These are phyloP conservation scores for Colletotrichum filicis DNA, from an alignment of 2,329 filamentous ascomycete genomes.

Conservation along the genomic window DNA sequence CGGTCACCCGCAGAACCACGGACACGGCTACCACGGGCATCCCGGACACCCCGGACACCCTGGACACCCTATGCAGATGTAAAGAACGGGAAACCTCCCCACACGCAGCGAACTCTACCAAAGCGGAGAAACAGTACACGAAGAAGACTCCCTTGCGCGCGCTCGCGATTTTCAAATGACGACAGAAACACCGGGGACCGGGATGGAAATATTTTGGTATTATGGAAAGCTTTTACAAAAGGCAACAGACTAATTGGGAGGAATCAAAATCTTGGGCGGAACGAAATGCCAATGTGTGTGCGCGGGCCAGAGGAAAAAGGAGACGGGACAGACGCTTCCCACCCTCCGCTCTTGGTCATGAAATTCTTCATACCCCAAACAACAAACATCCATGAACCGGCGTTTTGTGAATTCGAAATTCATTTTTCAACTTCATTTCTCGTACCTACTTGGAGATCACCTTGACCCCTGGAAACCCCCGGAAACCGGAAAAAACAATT, in stretches of 20 bases:
- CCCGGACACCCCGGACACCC: not conserved
- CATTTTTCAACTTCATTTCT: constrained; percentile 12
- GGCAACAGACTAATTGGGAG: constrained; percentile 1
- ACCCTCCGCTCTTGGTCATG: not conserved
- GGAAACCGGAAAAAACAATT: not conserved
- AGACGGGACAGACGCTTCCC: not conserved
- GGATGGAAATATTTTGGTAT: not conserved
- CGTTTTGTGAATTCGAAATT: constrained; percentile 28
- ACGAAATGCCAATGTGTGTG: not conserved
- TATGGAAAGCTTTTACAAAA: not conserved
- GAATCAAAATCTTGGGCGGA: not conserved
- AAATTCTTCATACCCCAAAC: not conserved
- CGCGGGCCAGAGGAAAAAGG: not conserved
- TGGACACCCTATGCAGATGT: constrained; percentile 15
- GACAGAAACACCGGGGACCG: not conserved
- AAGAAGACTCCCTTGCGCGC: not conserved
- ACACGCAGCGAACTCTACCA: not conserved
- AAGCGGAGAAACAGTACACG: not conserved
- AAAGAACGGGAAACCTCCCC: not conserved
- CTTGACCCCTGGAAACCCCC: not conserved
- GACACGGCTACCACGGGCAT: constrained; percentile 14
- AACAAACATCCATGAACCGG: constrained; percentile 26
- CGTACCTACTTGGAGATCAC: constrained; percentile 17
- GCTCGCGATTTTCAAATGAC: not conserved
- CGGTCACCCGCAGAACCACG: constrained; percentile 4